Base-by-base conservation (phyloP, 192 early-diverging fungal species). In the Geranomyces michiganensis region DNA sequence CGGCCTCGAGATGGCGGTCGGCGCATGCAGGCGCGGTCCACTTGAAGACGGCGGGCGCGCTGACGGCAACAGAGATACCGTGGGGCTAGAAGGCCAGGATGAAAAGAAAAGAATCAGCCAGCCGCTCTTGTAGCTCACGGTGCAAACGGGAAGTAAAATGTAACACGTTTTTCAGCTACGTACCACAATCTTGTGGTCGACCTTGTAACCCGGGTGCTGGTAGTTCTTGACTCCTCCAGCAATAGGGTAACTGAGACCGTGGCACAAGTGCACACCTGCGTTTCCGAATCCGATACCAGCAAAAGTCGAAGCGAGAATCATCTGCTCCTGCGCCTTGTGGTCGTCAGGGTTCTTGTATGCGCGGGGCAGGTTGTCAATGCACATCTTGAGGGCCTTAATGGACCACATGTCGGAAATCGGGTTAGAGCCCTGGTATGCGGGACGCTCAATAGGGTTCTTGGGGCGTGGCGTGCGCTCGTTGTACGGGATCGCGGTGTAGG, bases 341-440 rank as follows among this genome's bases (percentile, higher is more conserved):
- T 95, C 89, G 60, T 83, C 79, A 10, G 41, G 88, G 84, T 74
- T 81, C 14, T 81, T 83, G 22, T 92, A 91, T 6, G 91, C 89
- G 47, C 88, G 81, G 10, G 89, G 91, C 55, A 96, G 75, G 56
- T 92, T 90, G 60, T 92, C 81, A 61, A 91, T 86, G 8, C 91
- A 91, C 90, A 96, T 90, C 49, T 82, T 81, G 68, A 96, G 76
- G 8, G 90, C 90, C 71, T 88, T 86, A 12, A 90, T 69, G 0
- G 92, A 93, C 94, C 94, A 96, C 51, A 96, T 87, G 68, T 96
- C 94, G 71, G 88, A 90, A 79, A 96, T 96, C 7, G 94, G 94
- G 76, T 96, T 96, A 45, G 92, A 88, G 26, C 94, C 94, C 78
- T 96, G 92, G 79, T 96, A 96, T 1, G 94, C 92, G 10, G 94